phyloP scores from a whole-genome alignment of 2,329 filamentous ascomycete genomes.

The Monilinia fructigena region DNA sequence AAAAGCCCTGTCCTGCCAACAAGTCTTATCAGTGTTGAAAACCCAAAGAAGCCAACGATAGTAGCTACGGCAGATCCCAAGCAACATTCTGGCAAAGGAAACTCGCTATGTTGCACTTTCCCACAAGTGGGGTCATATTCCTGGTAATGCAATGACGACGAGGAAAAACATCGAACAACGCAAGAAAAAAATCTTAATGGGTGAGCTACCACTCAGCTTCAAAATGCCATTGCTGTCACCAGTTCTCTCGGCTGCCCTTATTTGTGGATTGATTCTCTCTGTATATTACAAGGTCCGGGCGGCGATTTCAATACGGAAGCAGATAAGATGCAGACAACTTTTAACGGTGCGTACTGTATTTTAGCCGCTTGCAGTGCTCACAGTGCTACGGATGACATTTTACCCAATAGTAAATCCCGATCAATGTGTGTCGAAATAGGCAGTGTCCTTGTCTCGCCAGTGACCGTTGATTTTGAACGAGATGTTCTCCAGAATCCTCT shows the following conservation, averaged over 20 bases:
- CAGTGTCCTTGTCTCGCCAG: not conserved
- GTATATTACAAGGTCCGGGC: conserved; percentile 38
- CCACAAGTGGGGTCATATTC: conserved; percentile 25
- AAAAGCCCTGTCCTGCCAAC: not conserved
- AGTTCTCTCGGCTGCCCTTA: conserved; percentile 34
- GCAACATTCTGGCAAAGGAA: not conserved
- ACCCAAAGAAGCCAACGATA: not conserved
- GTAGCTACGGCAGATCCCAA: not conserved
- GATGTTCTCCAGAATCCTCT: conserved; percentile 40
- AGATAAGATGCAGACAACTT: conserved; percentile 34
- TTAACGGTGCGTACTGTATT: conserved; percentile 25
- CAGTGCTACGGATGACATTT: not conserved
- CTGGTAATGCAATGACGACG: conserved; percentile 13
- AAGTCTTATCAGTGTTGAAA: not conserved
- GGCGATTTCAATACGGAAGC: conserved; percentile 35
- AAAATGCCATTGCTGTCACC: conserved; percentile 37
- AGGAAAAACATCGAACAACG: conserved; percentile 7
- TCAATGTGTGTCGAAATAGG: not conserved
- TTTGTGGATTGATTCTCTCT: conserved; percentile 42
- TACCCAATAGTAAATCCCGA: not conserved
- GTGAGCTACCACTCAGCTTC: conserved; percentile 32
- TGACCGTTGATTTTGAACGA: conserved; percentile 38
- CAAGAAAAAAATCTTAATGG: conserved; percentile 23
- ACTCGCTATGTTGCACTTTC: conserved; percentile 24
- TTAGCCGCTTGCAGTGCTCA: conserved; percentile 16